Percentiles rank a stretch among this genome's conserved stretches.
Conservation (phyloP, 192 early-diverging fungal genomes). For the Gryganskiella cystojenkinii region DNA sequence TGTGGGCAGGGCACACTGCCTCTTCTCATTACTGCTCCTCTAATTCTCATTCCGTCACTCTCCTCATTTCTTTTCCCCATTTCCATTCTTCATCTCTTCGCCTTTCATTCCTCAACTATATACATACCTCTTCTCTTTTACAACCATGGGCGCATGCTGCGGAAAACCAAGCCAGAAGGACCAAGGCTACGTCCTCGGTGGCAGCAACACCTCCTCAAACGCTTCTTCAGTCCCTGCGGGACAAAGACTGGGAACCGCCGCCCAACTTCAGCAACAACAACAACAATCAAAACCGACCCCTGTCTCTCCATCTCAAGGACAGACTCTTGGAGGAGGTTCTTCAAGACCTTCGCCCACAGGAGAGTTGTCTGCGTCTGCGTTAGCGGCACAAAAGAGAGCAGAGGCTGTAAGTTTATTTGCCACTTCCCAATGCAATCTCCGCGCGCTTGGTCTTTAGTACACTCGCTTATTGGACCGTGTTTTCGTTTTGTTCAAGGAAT, state of each 20-base stretch:
- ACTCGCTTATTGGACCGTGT: not conserved
- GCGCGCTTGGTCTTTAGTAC: not conserved
- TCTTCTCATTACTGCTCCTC: not conserved
- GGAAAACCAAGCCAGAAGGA: constrained; percentile 42
- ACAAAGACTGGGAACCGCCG: constrained; percentile 8
- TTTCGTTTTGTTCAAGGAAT: not conserved
- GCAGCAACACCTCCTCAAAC: constrained; percentile 28
- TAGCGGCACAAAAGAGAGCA: constrained; percentile 45
- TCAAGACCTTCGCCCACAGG: constrained; percentile 2
- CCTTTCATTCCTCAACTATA: constrained; percentile 5
- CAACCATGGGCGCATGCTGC: constrained; percentile 43
- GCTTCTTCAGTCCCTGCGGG: constrained; percentile 20
- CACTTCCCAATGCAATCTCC: not conserved
- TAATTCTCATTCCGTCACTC: not conserved
- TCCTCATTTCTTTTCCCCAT: not conserved
- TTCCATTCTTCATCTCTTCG: not conserved
- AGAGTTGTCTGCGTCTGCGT: constrained; percentile 40
- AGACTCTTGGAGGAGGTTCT: constrained; percentile 13
- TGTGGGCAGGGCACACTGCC: no score
- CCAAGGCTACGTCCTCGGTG: constrained; percentile 44
- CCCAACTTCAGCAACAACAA: constrained; percentile 3
- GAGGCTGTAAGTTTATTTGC: constrained; percentile 23
- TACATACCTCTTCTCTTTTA: no score
- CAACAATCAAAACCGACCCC: not conserved
- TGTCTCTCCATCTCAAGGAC: constrained; percentile 3